These are phyloP conservation scores for Hibiscus syriacus DNA, from an alignment of 345 rosid genomes.

Conservation along the genomic window DNA sequence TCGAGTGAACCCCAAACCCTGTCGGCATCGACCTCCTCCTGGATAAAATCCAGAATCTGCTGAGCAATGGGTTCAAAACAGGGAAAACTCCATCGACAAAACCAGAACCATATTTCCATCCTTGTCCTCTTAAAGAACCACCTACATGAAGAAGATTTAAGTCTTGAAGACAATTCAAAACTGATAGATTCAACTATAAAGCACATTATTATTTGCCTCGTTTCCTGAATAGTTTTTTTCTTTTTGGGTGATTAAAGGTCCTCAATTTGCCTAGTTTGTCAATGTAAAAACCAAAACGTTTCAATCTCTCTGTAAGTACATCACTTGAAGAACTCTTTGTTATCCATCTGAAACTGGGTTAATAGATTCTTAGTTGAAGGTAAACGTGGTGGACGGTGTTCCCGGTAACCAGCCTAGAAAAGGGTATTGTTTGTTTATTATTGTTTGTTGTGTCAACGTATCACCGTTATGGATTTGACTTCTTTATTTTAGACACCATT, in stretches of 20 bases:
- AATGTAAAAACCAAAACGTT: slow-evolving; percentile 47
- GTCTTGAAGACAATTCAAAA: not conserved
- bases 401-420: slow-evolving; percentile 40
- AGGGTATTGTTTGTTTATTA: not conserved
- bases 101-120: slow-evolving; percentile 97
- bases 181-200: not conserved
- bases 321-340: slow-evolving; percentile 28
- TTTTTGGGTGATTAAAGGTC: slow-evolving; percentile 46
- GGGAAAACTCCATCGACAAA: slow-evolving; percentile 92
- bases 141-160: slow-evolving; percentile 27
- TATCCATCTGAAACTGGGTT: slow-evolving; percentile 19
- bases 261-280: slow-evolving; percentile 62
- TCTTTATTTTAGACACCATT: not conserved
- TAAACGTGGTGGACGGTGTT: slow-evolving; percentile 27
- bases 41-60: slow-evolving; percentile 49
- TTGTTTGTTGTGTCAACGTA: no score
- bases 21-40: slow-evolving; percentile 37
- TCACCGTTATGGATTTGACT: no score
- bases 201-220: slow-evolving; percentile 31
- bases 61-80: slow-evolving; percentile 81
- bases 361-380: slow-evolving; percentile 25
- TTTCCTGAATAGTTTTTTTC: slow-evolving; percentile 72
- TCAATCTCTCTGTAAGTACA: slow-evolving; percentile 29
- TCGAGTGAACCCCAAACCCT: slow-evolving; percentile 46
- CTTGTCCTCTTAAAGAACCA: slow-evolving; percentile 79